Conservation (phyloP, 1,139 yeast genomes). For the Debaryomyces robertsiae region DNA sequence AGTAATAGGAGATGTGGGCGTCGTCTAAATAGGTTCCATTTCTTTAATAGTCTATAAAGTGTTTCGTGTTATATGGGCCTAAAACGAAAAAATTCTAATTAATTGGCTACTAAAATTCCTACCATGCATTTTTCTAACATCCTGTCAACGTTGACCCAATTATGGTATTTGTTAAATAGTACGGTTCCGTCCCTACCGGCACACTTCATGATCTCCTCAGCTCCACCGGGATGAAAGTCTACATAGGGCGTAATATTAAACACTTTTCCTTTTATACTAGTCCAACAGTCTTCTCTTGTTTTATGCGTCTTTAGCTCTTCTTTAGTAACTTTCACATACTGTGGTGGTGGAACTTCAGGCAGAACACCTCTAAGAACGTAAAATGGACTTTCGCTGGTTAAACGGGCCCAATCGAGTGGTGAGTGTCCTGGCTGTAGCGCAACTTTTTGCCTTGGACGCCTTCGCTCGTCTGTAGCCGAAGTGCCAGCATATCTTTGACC, state of each 20-base stretch:
- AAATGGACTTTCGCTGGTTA: constrained; percentile 42
- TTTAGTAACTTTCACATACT: constrained; percentile 53
- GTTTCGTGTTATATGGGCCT: not conserved
- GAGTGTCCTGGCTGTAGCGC: constrained; percentile 77
- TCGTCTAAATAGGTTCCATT: not conserved
- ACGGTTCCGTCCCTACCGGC: constrained; percentile 86
- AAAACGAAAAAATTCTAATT: not conserved
- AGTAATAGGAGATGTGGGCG: constrained; percentile 30
- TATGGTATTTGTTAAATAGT: constrained; percentile 78
- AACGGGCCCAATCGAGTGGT: constrained; percentile 82
- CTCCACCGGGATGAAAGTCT: constrained; percentile 93
- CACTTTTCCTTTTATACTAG: constrained; percentile 75
- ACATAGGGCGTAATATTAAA: constrained; percentile 84
- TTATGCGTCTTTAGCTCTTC: constrained; percentile 66
- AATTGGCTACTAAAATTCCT: constrained; percentile 48
- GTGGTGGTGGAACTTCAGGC: constrained; percentile 45
- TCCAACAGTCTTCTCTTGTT: constrained; percentile 75
- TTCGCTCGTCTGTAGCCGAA: constrained; percentile 12
- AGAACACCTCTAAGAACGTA: constrained; percentile 43
- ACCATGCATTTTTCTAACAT: constrained; percentile 77
- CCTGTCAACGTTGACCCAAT: constrained; percentile 88
- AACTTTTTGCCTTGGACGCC: constrained; percentile 52
- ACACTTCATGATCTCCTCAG: constrained; percentile 69
- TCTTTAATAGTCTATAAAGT: not conserved
- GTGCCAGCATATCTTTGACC: constrained; percentile 36